Base-by-base conservation (phyloP, 2,329 filamentous ascomycete species). In the Tolypocladium nubicola region DNA sequence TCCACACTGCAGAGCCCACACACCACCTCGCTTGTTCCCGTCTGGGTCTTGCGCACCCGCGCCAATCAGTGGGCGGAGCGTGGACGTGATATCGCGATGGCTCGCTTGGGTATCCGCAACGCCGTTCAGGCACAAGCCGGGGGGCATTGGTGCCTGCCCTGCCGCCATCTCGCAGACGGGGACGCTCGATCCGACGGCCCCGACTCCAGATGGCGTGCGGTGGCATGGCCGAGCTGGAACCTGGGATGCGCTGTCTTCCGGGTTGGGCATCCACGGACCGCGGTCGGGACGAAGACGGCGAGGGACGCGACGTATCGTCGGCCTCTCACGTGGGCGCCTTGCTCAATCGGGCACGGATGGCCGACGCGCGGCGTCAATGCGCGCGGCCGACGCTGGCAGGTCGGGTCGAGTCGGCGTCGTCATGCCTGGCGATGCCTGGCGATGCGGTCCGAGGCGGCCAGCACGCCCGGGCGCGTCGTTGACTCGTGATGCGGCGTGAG, bases 11-110 rank as follows among this genome's bases (percentile, higher is more conserved):
- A 26, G 13, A 23, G 21, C 16, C 21, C 21, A 16, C 13, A 1
- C 26, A 33, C 54, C 55, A 52, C 37, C 47, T 56, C 55, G 55
- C 55, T 56, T 56, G 45, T 37, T 56, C 47, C 55, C 55, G 55
- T 10, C 47, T 30, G 47, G 38, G 52, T 54, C 52, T 35, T 4
- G 47, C 1, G 16, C 11, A 4, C 19, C 1, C 47, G 14, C 47
- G 14, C 47, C 47, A 52, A 52, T 52, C 30, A 52, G 30, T 14
- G 19, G 10, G 3, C 19, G 4, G 16, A 33, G 30, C 30, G 30
- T 19, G 16, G 47, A 21, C 10, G 9, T 9, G 26, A 8, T 2
- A n/a, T n/a, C 16, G 9, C 26, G 26, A 26, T 30, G 16, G 8
- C 3, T 19, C 14, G 8, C 21, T 45, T 45, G 43, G 16, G 23